A percentile compares a stretch with the other conserved stretches of the same genome.
Evolutionary conservation across 495 filamentous ascomycete species (phyloP).

Genomic region (Penicillium samsonianum): DNA sequence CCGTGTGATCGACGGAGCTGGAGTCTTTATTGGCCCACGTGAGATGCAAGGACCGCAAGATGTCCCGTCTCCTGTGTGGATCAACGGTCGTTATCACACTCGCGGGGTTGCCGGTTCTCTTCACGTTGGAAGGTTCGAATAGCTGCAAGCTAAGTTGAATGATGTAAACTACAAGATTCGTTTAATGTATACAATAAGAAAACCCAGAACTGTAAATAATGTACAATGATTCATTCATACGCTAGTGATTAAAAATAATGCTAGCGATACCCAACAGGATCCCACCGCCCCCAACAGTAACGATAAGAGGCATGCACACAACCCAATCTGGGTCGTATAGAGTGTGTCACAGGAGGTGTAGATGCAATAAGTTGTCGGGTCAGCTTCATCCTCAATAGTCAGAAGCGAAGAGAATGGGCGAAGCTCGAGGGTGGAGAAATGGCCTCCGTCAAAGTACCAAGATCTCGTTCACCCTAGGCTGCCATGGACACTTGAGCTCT

Average conservation of each 20-base stretch:
- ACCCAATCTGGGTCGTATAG: not conserved
- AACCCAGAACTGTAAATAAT: slow-evolving; percentile 17
- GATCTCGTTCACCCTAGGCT: not conserved
- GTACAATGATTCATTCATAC: slow-evolving; percentile 34
- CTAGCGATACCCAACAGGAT: slow-evolving; percentile 25
- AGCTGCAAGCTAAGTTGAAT: no score
- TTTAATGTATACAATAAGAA: not conserved
- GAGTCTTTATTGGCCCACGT: not conserved
- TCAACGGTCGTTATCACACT: not conserved
- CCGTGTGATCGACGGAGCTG: slow-evolving; percentile 2
- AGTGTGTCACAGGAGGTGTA: not conserved
- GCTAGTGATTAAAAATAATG: slow-evolving; percentile 34
- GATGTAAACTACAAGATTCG: not conserved
- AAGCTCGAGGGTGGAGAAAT: not conserved
- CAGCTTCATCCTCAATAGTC: slow-evolving; percentile 10
- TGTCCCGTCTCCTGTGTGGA: not conserved
- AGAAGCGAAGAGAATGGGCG: slow-evolving; percentile 13
- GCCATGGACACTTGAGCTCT: slow-evolving; percentile 3
- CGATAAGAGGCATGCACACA: slow-evolving; percentile 11
- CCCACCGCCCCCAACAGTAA: slow-evolving; percentile 6
- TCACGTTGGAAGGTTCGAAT: not conserved
- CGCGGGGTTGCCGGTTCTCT: not conserved
- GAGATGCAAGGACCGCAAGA: not conserved
- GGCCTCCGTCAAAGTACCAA: slow-evolving; percentile 8
- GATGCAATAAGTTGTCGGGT: slow-evolving; percentile 5